phyloP scores from a whole-genome alignment of 192 early-diverging fungal species.

The Mycoemilia scoparia region DNA sequence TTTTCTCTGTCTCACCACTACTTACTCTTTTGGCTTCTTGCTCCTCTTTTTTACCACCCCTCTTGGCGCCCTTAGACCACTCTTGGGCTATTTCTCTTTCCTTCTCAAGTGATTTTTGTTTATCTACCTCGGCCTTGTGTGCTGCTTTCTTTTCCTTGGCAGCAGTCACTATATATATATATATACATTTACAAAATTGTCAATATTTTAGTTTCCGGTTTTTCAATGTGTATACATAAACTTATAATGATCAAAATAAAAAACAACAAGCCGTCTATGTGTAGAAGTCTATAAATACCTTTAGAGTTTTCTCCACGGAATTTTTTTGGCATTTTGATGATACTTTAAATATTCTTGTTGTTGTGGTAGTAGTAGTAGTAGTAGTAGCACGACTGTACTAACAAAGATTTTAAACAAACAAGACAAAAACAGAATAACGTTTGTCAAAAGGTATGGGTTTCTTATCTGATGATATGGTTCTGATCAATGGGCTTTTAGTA shows the following conservation, averaged over 20 bases:
- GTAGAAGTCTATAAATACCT: conserved; percentile 10
- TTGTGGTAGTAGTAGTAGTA: too few species aligned
- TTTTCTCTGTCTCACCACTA: background rate
- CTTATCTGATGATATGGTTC: too few species aligned
- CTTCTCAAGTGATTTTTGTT: conserved; percentile 23
- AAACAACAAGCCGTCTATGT: background rate
- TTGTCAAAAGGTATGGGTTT: too few species aligned
- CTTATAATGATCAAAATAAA: background rate
- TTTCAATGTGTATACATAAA: background rate
- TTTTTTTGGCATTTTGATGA: conserved; percentile 38
- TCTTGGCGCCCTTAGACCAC: conserved; percentile 54
- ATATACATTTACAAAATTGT: background rate
- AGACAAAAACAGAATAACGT: too few species aligned
- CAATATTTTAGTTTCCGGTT: background rate
- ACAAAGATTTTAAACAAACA: too few species aligned
- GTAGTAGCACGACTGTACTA: too few species aligned
- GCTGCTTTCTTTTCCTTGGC: conserved; percentile 61
- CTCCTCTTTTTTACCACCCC: conserved; percentile 39
- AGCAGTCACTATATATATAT: conserved; percentile 26
- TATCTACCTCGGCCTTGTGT: conserved; percentile 40
- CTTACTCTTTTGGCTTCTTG: conserved; percentile 30
- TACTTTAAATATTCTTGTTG: too few species aligned
- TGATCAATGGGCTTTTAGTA: too few species aligned
- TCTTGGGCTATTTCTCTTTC: conserved; percentile 39
- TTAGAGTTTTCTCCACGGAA: conserved; percentile 32